These are phyloP conservation scores for Entophlyctis luteolus DNA, from an alignment of 192 early-diverging fungal genomes.

Conservation along the genomic window DNA sequence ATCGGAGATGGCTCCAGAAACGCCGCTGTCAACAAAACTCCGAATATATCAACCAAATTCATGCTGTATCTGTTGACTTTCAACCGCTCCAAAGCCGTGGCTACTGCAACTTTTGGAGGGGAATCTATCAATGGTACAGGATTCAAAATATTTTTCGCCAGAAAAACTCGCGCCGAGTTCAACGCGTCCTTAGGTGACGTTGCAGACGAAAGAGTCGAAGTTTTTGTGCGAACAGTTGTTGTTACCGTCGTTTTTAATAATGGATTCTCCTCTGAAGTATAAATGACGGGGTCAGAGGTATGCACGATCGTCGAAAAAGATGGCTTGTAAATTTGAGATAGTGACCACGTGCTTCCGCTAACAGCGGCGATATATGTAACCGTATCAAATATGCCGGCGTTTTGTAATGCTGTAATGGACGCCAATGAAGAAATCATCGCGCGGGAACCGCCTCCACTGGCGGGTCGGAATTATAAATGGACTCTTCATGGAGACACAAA, in stretches of 20 bases:
- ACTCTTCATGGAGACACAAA: not conserved
- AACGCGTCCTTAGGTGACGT: not conserved
- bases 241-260: not conserved
- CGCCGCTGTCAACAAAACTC: slow-evolving; percentile 29
- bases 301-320: not conserved
- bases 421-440: slow-evolving; percentile 37
- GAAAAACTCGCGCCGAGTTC: not conserved
- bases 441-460: slow-evolving; percentile 35
- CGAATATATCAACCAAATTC: slow-evolving; percentile 36
- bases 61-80: slow-evolving; percentile 5
- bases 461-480: not conserved
- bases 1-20: slow-evolving; percentile 22
- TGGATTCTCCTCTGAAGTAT: not conserved
- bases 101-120: slow-evolving; percentile 10
- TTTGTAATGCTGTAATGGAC: slow-evolving; percentile 11
- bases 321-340: slow-evolving; percentile 29
- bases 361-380: slow-evolving; percentile 34
- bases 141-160: slow-evolving; percentile 29
- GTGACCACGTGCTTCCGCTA: slow-evolving; percentile 36
- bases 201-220: not conserved
- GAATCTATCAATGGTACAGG: slow-evolving; percentile 14
- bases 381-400: slow-evolving; percentile 18
- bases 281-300: not conserved
- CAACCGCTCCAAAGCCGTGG: slow-evolving; percentile 27
- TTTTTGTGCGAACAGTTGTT: not conserved